Conservation (phyloP, 768 basidiomycete species). For the Russula compacta region DNA sequence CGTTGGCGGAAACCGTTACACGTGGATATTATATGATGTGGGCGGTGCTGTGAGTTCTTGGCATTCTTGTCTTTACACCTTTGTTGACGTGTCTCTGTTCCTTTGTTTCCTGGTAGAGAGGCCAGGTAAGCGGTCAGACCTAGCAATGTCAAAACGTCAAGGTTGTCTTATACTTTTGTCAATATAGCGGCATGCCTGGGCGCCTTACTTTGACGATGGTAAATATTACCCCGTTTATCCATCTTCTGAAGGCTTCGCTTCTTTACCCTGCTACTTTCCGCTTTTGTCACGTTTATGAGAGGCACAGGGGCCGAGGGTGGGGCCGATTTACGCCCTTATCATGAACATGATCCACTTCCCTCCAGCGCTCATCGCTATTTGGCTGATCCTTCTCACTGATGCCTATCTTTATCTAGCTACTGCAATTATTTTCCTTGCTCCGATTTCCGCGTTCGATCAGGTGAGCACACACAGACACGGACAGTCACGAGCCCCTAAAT, state of each 20-base stretch:
- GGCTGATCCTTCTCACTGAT: neutral
- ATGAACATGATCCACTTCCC: neutral
- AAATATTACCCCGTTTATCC: conserved; percentile 7
- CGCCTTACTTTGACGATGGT: conserved; percentile 76
- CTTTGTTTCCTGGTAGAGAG: conserved; percentile 9
- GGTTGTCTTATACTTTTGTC: neutral
- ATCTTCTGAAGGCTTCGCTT: conserved; percentile 39
- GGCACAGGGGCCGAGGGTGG: neutral
- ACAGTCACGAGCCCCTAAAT: neutral
- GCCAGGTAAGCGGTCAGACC: conserved; percentile 14
- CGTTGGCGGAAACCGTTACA: conserved; percentile 51
- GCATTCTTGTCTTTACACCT: neutral
- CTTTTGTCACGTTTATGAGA: neutral
- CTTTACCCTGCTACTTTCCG: conserved; percentile 57
- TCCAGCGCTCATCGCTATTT: neutral
- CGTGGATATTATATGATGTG: conserved; percentile 78
- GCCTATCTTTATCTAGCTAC: conserved; percentile 40
- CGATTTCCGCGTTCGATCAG: conserved; percentile 84
- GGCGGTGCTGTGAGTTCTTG: conserved; percentile 59
- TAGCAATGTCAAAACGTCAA: neutral
- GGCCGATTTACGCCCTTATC: neutral
- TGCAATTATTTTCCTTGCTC: conserved; percentile 80
- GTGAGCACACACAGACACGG: conserved; percentile 28
- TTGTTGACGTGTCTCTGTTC: conserved; percentile 7
- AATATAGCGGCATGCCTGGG: conserved; percentile 65